These are phyloP conservation scores for Chytridiales sp. DNA, from an alignment of 371 early-diverging fungal genomes.

Conservation along the genomic window DNA sequence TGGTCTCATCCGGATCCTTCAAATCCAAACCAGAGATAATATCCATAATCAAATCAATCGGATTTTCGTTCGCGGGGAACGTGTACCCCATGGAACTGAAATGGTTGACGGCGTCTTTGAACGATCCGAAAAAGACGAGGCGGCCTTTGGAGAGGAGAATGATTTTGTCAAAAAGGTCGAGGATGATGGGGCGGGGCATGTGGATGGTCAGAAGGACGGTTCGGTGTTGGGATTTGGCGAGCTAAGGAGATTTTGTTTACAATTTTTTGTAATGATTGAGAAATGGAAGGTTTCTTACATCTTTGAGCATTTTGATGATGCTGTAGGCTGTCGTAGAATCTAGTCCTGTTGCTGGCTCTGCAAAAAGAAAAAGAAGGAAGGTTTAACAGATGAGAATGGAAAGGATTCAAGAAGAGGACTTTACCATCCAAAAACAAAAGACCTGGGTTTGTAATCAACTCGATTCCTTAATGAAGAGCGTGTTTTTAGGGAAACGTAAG, in stretches of 20 bases:
- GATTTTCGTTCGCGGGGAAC: conserved; percentile 65
- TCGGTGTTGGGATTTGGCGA: conserved; percentile 63
- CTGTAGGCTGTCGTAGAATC: conserved; percentile 86
- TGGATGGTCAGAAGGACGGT: conserved; percentile 95
- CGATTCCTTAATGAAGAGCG: no score
- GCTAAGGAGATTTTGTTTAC: no score
- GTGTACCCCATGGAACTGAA: conserved; percentile 47
- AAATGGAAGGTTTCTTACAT: conserved; percentile 55
- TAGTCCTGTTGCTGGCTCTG: conserved; percentile 67
- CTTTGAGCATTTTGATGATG: conserved; percentile 51
- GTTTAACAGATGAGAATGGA: conserved; percentile 14
- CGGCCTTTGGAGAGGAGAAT: conserved; percentile 57
- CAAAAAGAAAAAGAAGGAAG: conserved; percentile 87
- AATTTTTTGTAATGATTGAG: no score
- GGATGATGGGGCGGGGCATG: conserved; percentile 89
- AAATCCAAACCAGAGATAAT: no score
- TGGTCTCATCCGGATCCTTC: no score
- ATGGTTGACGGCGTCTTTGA: conserved; percentile 38
- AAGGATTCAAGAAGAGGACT: conserved; percentile 70
- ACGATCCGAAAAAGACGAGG: conserved; percentile 48
- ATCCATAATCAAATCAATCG: conserved; percentile 63
- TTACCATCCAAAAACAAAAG: no score
- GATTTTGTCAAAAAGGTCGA: conserved; percentile 84
- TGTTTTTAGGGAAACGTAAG: no score
- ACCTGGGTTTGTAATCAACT: conserved; percentile 63